Conservation (phyloP, 2,329 filamentous ascomycete species). For the Colletotrichum acutatum region DNA sequence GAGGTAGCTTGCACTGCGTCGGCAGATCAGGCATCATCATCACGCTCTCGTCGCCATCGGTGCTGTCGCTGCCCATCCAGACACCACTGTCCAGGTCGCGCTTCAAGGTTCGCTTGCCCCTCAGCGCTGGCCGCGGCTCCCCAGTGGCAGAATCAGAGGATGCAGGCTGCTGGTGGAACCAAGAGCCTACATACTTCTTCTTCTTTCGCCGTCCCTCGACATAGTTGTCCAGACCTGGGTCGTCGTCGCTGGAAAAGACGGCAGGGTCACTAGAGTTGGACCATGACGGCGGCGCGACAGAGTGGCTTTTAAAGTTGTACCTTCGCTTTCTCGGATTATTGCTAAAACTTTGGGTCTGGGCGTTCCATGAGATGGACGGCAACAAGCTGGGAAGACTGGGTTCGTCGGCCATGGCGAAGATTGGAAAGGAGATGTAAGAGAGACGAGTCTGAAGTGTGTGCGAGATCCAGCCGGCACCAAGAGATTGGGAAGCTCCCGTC, state of each 20-base stretch:
- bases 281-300: slow-evolving; percentile 48
- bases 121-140: slow-evolving; percentile 50
- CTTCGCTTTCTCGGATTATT: slow-evolving; percentile 53
- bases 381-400: slow-evolving; percentile 53
- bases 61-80: slow-evolving; percentile 72
- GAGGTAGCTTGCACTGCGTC: slow-evolving; percentile 49
- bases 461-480: slow-evolving; percentile 6
- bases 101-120: slow-evolving; percentile 63
- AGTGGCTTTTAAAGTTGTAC: slow-evolving; percentile 43
- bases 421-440: neutral
- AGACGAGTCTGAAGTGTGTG: neutral
- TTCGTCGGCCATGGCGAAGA: slow-evolving; percentile 51
- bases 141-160: slow-evolving; percentile 61
- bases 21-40: slow-evolving; percentile 46
- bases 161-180: slow-evolving; percentile 69
- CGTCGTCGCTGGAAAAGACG: slow-evolving; percentile 79
- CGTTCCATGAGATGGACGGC: slow-evolving; percentile 49
- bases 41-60: slow-evolving; percentile 55
- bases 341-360: slow-evolving; percentile 51
- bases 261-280: slow-evolving; percentile 77
- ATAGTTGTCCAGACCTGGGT: slow-evolving; percentile 75
- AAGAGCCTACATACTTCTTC: slow-evolving; percentile 72
- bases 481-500: slow-evolving; percentile 15
- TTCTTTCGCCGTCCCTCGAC: slow-evolving; percentile 66
- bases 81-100: slow-evolving; percentile 76